Conservation (phyloP, 2,329 filamentous ascomycete species). For the Dactylellina drechsleri region DNA sequence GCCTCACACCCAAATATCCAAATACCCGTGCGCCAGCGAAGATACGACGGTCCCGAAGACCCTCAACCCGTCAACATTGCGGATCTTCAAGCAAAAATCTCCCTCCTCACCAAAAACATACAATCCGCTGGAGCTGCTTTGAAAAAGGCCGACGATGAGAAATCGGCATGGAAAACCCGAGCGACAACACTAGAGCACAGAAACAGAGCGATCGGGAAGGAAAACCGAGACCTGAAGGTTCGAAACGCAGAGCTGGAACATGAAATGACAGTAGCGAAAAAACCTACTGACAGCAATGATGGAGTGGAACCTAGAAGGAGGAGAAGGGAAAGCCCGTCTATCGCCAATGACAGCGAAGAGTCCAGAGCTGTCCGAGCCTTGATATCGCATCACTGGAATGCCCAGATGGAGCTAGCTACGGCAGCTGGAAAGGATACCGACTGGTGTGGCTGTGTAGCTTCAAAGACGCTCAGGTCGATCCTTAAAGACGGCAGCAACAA, state of each 20-base stretch:
- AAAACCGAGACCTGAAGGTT: slow-evolving; percentile 53
- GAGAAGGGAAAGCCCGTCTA: slow-evolving; percentile 27
- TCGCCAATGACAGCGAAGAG: slow-evolving; percentile 31
- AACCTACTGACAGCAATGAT: background rate
- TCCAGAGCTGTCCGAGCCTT: slow-evolving; percentile 32
- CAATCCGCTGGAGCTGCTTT: slow-evolving; percentile 40
- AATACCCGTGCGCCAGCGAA: background rate
- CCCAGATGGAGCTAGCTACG: slow-evolving; percentile 37
- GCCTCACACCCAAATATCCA: slow-evolving; percentile 24
- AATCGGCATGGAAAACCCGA: slow-evolving; percentile 55
- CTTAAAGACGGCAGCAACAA: slow-evolving; percentile 36
- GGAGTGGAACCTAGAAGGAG: slow-evolving; percentile 7
- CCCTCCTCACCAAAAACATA: slow-evolving; percentile 32
- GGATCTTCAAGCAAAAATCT: slow-evolving; percentile 33
- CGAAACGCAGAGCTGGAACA: slow-evolving; percentile 39
- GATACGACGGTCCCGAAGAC: slow-evolving; percentile 23
- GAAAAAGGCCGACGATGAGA: slow-evolving; percentile 53
- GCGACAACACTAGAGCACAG: slow-evolving; percentile 50
- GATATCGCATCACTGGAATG: slow-evolving; percentile 51
- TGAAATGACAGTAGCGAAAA: slow-evolving; percentile 9
- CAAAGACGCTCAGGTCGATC: slow-evolving; percentile 38
- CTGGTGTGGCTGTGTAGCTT: slow-evolving; percentile 43
- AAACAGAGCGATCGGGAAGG: slow-evolving; percentile 38
- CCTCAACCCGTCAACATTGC: slow-evolving; percentile 21
- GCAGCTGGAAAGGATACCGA: slow-evolving; percentile 22